Percentiles rank a stretch among this genome's conserved stretches.
Conservation (phyloP, 1,284 basidiomycete genomes). For the Salmacisia buchloeana region DNA sequence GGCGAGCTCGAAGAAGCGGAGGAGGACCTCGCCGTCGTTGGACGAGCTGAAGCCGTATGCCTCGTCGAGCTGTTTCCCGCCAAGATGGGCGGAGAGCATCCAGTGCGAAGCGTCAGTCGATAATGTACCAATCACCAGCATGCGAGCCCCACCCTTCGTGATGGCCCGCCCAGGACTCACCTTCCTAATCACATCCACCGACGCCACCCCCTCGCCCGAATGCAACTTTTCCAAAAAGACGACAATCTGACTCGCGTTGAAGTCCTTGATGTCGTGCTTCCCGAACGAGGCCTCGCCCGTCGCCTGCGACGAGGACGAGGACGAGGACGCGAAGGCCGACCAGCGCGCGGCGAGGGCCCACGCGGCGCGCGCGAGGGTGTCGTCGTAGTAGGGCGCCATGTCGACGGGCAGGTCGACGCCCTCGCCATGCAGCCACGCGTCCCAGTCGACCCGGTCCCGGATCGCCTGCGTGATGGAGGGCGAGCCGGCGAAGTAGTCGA, state of each 20-base stretch:
- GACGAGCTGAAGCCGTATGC: constrained; percentile 52
- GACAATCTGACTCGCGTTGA: constrained; percentile 49
- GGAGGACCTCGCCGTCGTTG: constrained; percentile 54
- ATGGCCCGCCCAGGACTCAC: too few relatives aligned
- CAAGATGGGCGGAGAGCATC: not conserved
- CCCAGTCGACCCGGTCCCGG: constrained; percentile 60
- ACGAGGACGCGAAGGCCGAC: constrained; percentile 58
- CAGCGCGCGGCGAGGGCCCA: constrained; percentile 68
- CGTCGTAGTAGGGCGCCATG: constrained; percentile 67
- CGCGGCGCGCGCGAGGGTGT: constrained; percentile 65
- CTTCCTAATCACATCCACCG: constrained; percentile 37
- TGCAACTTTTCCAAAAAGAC: constrained; percentile 56
- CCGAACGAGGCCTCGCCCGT: constrained; percentile 13
- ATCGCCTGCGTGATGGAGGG: constrained; percentile 57
- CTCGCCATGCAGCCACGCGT: constrained; percentile 82
- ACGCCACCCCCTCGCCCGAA: constrained; percentile 44
- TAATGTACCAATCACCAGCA: too few relatives aligned
- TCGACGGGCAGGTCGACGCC: constrained; percentile 70
- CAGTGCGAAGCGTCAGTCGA: not conserved
- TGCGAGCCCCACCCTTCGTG: too few relatives aligned
- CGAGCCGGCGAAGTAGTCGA: constrained; percentile 63
- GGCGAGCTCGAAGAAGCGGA: constrained; percentile 56
- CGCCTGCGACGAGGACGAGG: too few relatives aligned
- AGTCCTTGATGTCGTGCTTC: constrained; percentile 20
- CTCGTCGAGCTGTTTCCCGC: constrained; percentile 48